These are phyloP conservation scores for Jasminum sambac DNA, from an alignment of 257 asterid species.

Conservation along the genomic window DNA sequence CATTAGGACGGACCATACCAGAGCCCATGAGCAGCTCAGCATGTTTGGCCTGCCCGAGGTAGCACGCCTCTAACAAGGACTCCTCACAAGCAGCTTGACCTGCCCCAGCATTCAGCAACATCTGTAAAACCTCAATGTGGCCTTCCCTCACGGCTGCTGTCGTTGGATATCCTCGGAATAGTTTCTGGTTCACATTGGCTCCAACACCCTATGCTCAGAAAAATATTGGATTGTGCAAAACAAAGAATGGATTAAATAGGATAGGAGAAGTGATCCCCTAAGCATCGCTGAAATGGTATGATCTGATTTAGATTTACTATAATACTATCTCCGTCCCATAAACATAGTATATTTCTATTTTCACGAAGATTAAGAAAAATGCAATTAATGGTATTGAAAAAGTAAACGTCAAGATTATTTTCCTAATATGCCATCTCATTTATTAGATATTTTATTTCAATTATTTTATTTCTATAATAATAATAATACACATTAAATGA, in stretches of 20 bases:
- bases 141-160: constrained; percentile 81
- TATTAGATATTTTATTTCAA: no score
- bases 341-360: no score
- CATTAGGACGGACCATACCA: constrained; percentile 66
- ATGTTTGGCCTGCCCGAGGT: constrained; percentile 45
- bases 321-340: no score
- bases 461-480: no score
- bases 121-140: constrained; percentile 54
- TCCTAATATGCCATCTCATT: no score
- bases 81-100: constrained; percentile 73
- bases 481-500: no score
- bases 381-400: no score
- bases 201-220: constrained; percentile 50
- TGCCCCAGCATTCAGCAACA: constrained; percentile 59
- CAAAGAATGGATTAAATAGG: constrained; percentile 10
- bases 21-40: constrained; percentile 69
- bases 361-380: no score
- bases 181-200: constrained; percentile 61
- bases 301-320: no score
- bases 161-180: constrained; percentile 76
- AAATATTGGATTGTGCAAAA: not conserved
- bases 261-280: constrained; percentile 1
- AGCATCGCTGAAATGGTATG: no score
- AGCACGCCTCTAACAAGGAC: constrained; percentile 71
- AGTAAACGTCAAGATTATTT: no score